Evolutionary conservation across 2,329 filamentous ascomycete genomes (phyloP).

Genomic region (Alternaria consortialis): DNA sequence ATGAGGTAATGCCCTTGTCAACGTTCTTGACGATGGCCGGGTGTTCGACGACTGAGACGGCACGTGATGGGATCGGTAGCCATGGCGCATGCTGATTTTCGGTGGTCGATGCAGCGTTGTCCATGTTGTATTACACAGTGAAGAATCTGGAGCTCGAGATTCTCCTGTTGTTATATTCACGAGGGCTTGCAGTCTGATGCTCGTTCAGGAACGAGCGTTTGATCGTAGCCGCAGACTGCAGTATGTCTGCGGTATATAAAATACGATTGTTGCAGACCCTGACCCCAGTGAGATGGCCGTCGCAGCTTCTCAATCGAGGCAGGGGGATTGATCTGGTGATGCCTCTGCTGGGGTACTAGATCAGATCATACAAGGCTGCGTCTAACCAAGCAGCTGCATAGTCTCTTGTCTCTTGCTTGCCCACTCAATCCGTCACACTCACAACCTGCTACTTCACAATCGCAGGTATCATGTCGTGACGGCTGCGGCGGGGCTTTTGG

Average conservation of each 20-base stretch:
- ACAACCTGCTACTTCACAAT: background rate
- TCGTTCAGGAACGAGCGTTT: too few species aligned
- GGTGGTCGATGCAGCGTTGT: constrained; percentile 12
- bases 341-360: background rate
- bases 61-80: constrained; percentile 61
- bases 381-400: background rate
- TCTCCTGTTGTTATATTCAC: constrained; percentile 15
- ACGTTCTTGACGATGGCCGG: constrained; percentile 72
- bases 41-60: constrained; percentile 71
- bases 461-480: constrained; percentile 11
- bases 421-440: background rate
- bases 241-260: background rate
- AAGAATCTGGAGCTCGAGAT: background rate
- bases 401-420: background rate
- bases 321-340: constrained; percentile 14
- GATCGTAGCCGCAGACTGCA: too few species aligned
- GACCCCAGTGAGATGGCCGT: background rate
- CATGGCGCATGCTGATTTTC: constrained; percentile 49
- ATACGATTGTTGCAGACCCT: background rate
- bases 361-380: constrained; percentile 4
- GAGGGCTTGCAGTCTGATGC: background rate
- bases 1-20: constrained; percentile 69
- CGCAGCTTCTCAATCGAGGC: constrained; percentile 7
- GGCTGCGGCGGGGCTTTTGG: constrained; percentile 15
- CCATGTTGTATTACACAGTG: constrained; percentile 6